These are phyloP conservation scores for Xylariaceae sp. DNA, from an alignment of 2,329 filamentous ascomycete species.

Conservation along the genomic window DNA sequence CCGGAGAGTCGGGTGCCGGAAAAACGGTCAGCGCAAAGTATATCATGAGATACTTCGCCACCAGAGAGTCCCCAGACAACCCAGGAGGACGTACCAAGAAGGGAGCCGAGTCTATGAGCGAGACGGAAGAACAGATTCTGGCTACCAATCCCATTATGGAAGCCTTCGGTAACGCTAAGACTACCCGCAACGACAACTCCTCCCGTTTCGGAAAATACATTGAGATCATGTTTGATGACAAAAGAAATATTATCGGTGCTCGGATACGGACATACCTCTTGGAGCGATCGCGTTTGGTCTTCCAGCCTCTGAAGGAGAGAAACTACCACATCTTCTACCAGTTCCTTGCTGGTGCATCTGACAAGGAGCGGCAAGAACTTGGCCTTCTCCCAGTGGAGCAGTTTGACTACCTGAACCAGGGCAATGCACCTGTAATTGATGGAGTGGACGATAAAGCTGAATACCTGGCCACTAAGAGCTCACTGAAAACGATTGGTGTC, in stretches of 20 bases:
- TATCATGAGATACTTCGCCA: conserved; percentile 99
- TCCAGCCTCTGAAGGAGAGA: conserved; percentile 94
- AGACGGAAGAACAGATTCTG: conserved; percentile 97
- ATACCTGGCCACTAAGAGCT: conserved; percentile 83
- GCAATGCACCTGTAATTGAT: conserved; percentile 84
- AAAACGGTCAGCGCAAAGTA: conserved; percentile 99
- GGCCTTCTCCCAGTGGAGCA: conserved; percentile 79
- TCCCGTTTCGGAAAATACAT: conserved; percentile 99
- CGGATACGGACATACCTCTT: conserved; percentile 95
- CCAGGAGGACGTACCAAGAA: conserved; percentile 73
- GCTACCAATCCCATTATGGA: conserved; percentile 99
- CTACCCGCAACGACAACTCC: conserved; percentile 98
- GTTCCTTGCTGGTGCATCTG: conserved; percentile 85
- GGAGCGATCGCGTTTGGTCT: conserved; percentile 92
- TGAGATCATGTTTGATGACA: conserved; percentile 97
- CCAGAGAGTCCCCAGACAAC: conserved; percentile 88
- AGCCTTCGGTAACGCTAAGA: conserved; percentile 98
- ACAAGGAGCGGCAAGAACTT: conserved; percentile 76
- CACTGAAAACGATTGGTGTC: conserved; percentile 85
- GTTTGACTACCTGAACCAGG: conserved; percentile 95
- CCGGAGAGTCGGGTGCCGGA: conserved; percentile 95
- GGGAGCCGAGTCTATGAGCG: conserved; percentile 81
- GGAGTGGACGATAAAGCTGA: conserved; percentile 95
- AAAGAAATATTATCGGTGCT: conserved; percentile 94
- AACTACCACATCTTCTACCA: conserved; percentile 99